Evolutionary conservation across 345 rosid genomes (phyloP), one percentile per base, ranked within the genome.

Genomic region (Eucalyptus cloeziana): DNA sequence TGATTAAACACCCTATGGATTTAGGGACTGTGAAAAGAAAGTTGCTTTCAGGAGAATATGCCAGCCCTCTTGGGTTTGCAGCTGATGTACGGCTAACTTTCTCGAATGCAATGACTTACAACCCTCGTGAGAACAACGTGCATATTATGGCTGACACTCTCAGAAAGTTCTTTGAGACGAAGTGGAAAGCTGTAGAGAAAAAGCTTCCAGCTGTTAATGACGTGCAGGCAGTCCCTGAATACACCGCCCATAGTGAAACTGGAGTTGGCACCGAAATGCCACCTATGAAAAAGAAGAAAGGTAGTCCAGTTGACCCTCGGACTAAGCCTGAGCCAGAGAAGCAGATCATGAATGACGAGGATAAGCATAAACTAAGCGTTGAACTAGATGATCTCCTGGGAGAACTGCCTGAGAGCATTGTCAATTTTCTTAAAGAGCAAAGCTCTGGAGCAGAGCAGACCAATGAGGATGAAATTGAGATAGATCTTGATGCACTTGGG

Each of bases 1-100:
- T 97, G 92, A 93, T 97, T 87, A 96, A 95, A 92, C 94, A 94
- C 54, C 99, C 99, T n/a, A 96, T 97, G 99, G 98, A 96, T 94
- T 94, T 97, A 91, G 97, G 97, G 56, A 96, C 99, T 9, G 94
- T 97, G 89, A 94, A 95, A 90, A 90, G 89, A 88, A 97, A 92
- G 89, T 64, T 96, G 49, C 64, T 89, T 88, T 91, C 94, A 8
- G 95, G 96, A 86, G 91, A 88, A 85, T 96, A 96, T 93, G 90
- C 96, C 27, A 93, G 94, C 92, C 98, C 96, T 31, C 60, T 90
- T 76, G 95, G 54, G 81, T 96, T 96, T 83, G 97, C 96, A 45
- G 94, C 96, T 45, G 99, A 97, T 88, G 95, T 96, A 67, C 96
- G 98, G 54, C 97, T 96, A 87, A 94, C 98, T 54, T 94, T 97